phyloP scores from a whole-genome alignment of 495 filamentous ascomycete species.

The Aspergillus kassunensis region DNA sequence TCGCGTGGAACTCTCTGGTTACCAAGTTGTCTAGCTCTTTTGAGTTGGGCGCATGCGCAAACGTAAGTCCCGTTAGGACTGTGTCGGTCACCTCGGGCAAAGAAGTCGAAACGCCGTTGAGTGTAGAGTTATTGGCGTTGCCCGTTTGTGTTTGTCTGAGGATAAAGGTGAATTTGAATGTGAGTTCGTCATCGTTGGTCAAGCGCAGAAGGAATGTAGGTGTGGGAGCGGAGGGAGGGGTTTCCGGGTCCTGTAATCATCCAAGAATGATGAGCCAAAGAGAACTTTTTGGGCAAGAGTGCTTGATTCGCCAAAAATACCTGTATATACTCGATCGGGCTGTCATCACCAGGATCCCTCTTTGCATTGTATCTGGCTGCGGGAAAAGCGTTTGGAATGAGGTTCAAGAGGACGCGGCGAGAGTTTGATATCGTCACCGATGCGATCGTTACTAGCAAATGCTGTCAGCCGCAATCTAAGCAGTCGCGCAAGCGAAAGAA shows the following conservation, averaged over 20 bases:
- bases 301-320: constrained; percentile 36
- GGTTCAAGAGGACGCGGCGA: constrained; percentile 66
- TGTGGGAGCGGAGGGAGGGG: constrained; percentile 43
- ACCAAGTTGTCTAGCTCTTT: constrained; percentile 91
- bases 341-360: constrained; percentile 69
- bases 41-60: constrained; percentile 78
- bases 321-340: constrained; percentile 85
- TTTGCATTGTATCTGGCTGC: constrained; percentile 74
- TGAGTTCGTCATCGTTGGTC: constrained; percentile 82
- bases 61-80: constrained; percentile 82
- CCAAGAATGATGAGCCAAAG: constrained; percentile 1
- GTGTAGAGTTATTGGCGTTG: constrained; percentile 37
- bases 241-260: constrained; percentile 71
- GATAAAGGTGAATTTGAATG: constrained; percentile 88
- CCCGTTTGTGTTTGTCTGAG: constrained; percentile 62
- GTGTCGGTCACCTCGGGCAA: constrained; percentile 58
- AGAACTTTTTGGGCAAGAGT: neutral
- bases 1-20: constrained; percentile 91
- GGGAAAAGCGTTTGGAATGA: constrained; percentile 86
- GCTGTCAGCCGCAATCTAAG: neutral
- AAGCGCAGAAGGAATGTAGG: constrained; percentile 84
- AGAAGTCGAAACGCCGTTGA: constrained; percentile 49
- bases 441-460: constrained; percentile 71
- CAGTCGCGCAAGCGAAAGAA: neutral
- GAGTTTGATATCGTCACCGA: constrained; percentile 75